These are phyloP conservation scores for Fomitopsis pulvina DNA, from an alignment of 768 basidiomycete species.

Conservation along the genomic window DNA sequence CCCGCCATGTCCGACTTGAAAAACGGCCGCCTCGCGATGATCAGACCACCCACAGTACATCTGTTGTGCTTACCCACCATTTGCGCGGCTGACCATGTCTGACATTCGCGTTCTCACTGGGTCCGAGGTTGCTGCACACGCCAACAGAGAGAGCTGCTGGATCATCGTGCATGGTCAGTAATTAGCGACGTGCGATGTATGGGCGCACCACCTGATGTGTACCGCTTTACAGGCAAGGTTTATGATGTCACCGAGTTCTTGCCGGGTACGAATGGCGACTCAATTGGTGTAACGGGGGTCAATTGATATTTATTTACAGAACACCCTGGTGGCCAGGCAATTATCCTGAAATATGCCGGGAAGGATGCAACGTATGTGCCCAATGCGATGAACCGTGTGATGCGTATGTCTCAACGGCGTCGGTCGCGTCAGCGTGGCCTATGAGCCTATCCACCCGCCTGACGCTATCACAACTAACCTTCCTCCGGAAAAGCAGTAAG, in stretches of 20 bases:
- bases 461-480: constrained; percentile 75
- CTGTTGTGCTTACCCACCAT: neutral
- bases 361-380: constrained; percentile 38
- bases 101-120: constrained; percentile 14
- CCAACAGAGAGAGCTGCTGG: constrained; percentile 55
- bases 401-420: neutral
- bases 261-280: constrained; percentile 15
- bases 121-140: constrained; percentile 47
- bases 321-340: constrained; percentile 24
- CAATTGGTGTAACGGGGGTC: neutral
- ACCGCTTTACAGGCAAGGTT: constrained; percentile 22
- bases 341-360: constrained; percentile 51
- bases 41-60: neutral
- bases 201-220: neutral
- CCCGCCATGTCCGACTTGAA: constrained; percentile 9
- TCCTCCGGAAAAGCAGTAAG: constrained; percentile 68
- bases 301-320: constrained; percentile 3
- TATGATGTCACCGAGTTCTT: constrained; percentile 36
- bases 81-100: constrained; percentile 9
- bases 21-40: constrained; percentile 2
- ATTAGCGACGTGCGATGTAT: neutral
- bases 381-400: neutral
- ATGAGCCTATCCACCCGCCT: constrained; percentile 87
- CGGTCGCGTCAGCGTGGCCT: constrained; percentile 39
- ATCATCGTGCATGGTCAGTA: constrained; percentile 59